Conservation (phyloP, 352 stramenopile genomes). For the Phytophthora crassamura region DNA sequence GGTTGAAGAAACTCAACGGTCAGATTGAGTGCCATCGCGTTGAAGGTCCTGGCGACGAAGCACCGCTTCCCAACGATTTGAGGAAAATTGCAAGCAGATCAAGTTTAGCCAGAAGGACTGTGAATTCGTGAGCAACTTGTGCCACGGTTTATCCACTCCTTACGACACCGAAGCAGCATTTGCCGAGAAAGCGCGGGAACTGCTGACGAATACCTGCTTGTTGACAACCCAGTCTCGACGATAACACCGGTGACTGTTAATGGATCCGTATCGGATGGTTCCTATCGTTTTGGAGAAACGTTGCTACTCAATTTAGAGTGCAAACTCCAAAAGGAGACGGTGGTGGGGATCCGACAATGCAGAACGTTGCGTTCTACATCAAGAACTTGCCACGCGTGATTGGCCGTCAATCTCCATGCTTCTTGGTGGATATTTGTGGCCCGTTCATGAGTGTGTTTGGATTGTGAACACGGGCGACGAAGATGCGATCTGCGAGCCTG, state of each 20-base stretch:
- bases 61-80: slow-evolving; percentile 21
- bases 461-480: slow-evolving; percentile 30
- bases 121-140: slow-evolving; percentile 26
- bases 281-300: slow-evolving; percentile 18
- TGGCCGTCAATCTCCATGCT: slow-evolving; percentile 31
- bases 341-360: slow-evolving; percentile 29
- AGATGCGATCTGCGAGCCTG: slow-evolving; percentile 34
- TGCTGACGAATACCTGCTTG: slow-evolving; percentile 27
- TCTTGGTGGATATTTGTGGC: slow-evolving; percentile 36
- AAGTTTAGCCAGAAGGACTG: slow-evolving; percentile 25
- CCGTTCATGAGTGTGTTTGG: slow-evolving; percentile 32
- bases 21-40: slow-evolving; percentile 35
- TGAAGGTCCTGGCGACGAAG: slow-evolving; percentile 12
- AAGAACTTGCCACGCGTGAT: slow-evolving; percentile 30
- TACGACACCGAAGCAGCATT: slow-evolving; percentile 26
- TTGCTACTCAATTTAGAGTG: slow-evolving; percentile 29
- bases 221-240: slow-evolving; percentile 10
- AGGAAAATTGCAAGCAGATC: slow-evolving; percentile 32
- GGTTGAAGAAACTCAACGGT: slow-evolving; percentile 28
- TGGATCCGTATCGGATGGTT: slow-evolving; percentile 33
- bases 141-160: slow-evolving; percentile 24
- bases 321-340: slow-evolving; percentile 33
- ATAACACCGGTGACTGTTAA: slow-evolving; percentile 12
- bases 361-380: slow-evolving; percentile 33
- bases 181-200: slow-evolving; percentile 20